phyloP scores from a whole-genome alignment of 176 grass and related monocot genomes.

The Hsuehochloa calcarea region DNA sequence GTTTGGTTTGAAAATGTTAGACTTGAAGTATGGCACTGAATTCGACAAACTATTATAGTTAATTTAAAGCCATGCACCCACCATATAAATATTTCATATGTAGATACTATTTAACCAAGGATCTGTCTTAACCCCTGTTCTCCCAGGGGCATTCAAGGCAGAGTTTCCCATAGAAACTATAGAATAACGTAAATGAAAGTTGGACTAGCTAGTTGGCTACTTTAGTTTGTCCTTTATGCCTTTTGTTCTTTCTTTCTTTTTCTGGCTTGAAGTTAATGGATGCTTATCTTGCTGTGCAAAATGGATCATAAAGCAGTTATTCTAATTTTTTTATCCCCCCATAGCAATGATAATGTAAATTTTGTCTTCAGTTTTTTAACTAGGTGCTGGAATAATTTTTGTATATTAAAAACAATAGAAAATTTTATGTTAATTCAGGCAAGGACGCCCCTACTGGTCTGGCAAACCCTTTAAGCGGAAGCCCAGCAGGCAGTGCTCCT shows the following conservation, averaged over 20 bases:
- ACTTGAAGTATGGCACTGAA: not conserved
- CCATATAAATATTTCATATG: not conserved
- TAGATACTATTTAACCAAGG: not conserved
- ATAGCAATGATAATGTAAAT: not conserved
- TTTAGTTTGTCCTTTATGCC: not conserved
- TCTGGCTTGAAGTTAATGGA: slow-evolving; percentile 25
- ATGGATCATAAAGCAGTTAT: not conserved
- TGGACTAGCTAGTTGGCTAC: slow-evolving; percentile 16
- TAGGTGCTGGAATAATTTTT: not conserved
- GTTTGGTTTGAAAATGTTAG: not conserved
- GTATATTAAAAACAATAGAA: not conserved
- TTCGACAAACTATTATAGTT: not conserved
- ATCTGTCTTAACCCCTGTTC: not conserved
- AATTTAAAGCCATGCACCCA: not conserved
- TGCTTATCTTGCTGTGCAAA: no score
- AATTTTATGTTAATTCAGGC: slow-evolving; percentile 46
- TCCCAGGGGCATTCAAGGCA: not conserved
- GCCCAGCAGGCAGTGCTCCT: slow-evolving; percentile 41
- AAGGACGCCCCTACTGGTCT: slow-evolving; percentile 38
- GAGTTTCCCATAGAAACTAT: not conserved
- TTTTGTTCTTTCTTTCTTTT: not conserved
- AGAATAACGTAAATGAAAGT: not conserved
- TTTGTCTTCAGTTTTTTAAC: slow-evolving; percentile 24
- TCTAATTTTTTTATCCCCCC: not conserved
- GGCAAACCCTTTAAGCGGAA: slow-evolving; percentile 44